Evolutionary conservation across 2,329 filamentous ascomycete genomes (phyloP), one percentile per base, ranked within the genome.

Genomic region (Pochonia chlamydosporia): DNA sequence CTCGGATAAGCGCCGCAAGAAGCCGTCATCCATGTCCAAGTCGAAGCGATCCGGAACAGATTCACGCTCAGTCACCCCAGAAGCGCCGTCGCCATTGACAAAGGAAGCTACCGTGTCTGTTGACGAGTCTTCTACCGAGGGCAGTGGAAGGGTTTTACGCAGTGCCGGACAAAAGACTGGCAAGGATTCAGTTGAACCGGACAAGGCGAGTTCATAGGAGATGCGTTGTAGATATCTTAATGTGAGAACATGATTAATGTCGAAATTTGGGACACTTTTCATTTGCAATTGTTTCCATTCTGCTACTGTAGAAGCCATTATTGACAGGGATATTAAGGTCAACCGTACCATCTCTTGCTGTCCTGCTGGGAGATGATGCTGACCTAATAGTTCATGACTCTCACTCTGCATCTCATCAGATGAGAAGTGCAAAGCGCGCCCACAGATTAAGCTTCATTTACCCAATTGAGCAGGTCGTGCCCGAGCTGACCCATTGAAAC

Each of bases 41-140:
- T 55, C 70, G 16, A 74, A 69, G 57, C 67, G 75, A 28, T 62
- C 71, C 0, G 67, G 67, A 0, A 63, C 65, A 4, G 76, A 80
- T 40, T 73, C 72, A 4, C 63, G 77, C 43, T 79, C 76, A 4
- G 68, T 75, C 3, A 79, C 77, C 3, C 78, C 77, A 1, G 78
- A 81, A 36, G 68, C 69, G 16, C 67, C 76, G 4, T 80, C 77
- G 3, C 78, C 76, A 3, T 59, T 81, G 49, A 72, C 74, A 6
- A 68, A 66, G 44, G 75, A 76, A 54, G 75, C 69, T 50, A 75
- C 64, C 3, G 23, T 40, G 41, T 52, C 49, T 18, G 54, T 56
- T 10, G 49, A 52, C 16, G 58, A 60, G n/a, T 47, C 48, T 4
- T 52, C 52, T 5, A 42, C 51, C 0, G 59, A 60, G 3, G 52